Base-by-base conservation (phyloP, 1,139 yeast species). In the Nakaseomyces bracarensis region DNA sequence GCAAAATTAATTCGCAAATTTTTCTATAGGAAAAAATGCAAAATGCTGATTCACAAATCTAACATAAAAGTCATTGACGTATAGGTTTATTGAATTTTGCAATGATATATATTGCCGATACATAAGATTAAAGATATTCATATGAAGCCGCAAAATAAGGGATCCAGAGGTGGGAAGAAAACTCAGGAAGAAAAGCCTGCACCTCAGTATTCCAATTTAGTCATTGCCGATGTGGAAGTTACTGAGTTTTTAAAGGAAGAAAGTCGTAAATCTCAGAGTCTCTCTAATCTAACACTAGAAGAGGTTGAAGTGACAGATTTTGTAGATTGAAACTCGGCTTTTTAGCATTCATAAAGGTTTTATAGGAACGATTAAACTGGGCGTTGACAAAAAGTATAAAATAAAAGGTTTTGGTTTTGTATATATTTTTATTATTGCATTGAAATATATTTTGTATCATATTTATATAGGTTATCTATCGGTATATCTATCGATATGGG, bases 251-350 rank as follows among this genome's bases (percentile, higher is more conserved):
- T 33, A 20, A 30, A 18, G 22, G 18, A 20, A 9, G 26, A 33
- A 16, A 21, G n/a, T 20, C 10, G 18, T 9, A 21, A 20, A 8
- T 8, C 36, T n/a, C 20, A 33, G 13, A 13, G 8, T 5, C 14
- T 20, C 26, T 33, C 36, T 14, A 43, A 43, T 34, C 25, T 43
- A 20, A 38, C 34, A 9, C 15, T 43, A 16, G 46, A 43, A 38
- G 44, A 43, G 30, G 43, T 41, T 14, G 46, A 43, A 18, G 43
- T 43, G 11, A 39, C 38, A 3, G 43, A 40, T 19, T 43, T 19
- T 16, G 26, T 43, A 29, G 28, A 38, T 9, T 33, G 11, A 21
- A 5, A 25, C 13, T 6, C n/a, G n/a, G 4, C 4, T 25, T 10
- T 4, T 10, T 8, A 4, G 13, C 5, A 25, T n/a, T 25, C 28